Conservation (phyloP, 1,284 basidiomycete genomes). For the Cryptococcus amylolentus region DNA sequence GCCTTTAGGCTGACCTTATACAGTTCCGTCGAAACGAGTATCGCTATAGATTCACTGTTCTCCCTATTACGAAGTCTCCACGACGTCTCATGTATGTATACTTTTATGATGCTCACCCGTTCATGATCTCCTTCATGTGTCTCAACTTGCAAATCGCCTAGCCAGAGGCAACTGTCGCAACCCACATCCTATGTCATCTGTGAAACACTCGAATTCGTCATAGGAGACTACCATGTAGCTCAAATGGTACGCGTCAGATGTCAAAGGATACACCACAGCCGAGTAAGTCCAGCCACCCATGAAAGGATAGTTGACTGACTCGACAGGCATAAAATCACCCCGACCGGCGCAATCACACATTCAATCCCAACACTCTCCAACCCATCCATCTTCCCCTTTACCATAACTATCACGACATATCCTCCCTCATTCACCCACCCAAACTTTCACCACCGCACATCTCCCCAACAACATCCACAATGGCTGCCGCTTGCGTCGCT, state of each 20-base stretch:
- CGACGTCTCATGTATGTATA: no score
- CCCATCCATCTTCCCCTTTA: neutral
- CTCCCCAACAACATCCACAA: neutral
- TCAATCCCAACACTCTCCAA: neutral
- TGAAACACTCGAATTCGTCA: no score
- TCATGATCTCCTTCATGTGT: no score
- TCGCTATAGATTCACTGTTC: no score
- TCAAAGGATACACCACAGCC: neutral
- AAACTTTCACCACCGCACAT: neutral
- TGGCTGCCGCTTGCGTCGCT: constrained; percentile 8
- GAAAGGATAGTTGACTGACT: constrained; percentile 1
- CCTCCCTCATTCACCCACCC: neutral
- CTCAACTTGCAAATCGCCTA: no score
- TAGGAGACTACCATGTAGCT: neutral
- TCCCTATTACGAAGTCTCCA: no score
- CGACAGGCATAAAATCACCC: neutral
- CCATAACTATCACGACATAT: neutral
- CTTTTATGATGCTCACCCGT: no score
- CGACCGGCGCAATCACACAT: neutral
- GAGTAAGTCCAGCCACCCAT: neutral
- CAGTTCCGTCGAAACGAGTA: no score
- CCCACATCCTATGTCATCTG: no score
- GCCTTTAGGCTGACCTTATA: no score
- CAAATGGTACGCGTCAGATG: neutral
- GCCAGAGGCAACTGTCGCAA: no score